Evolutionary conservation across 495 filamentous ascomycete species (phyloP).

Genomic region (Hypoxylon perforatum): DNA sequence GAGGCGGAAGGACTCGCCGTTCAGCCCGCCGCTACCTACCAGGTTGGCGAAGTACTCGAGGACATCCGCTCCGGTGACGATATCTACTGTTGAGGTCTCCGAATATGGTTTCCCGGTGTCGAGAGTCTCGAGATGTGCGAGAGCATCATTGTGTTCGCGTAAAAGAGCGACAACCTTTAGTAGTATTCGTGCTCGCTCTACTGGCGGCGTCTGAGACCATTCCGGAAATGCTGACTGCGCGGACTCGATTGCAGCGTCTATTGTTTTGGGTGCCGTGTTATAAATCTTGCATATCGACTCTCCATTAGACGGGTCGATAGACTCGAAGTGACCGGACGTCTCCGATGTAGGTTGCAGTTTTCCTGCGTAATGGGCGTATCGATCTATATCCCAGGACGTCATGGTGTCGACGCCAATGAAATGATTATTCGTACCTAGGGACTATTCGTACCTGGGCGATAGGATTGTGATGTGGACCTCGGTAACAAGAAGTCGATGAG

Average conservation of each 20-base stretch:
- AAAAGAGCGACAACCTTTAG: conserved; percentile 73
- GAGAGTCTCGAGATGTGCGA: conserved; percentile 74
- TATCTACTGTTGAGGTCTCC: conserved; percentile 80
- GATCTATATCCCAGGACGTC: conserved; percentile 59
- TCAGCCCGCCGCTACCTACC: conserved; percentile 69
- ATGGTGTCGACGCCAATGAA: conserved; percentile 46
- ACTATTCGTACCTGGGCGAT: neutral
- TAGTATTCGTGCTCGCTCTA: conserved; percentile 75
- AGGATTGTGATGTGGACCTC: neutral
- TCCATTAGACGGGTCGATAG: conserved; percentile 75
- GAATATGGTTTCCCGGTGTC: conserved; percentile 81
- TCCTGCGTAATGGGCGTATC: conserved; percentile 76
- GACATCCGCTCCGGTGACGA: conserved; percentile 79
- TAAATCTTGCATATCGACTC: conserved; percentile 72
- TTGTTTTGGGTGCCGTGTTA: conserved; percentile 68
- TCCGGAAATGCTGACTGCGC: conserved; percentile 70
- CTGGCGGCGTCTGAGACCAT: conserved; percentile 73
- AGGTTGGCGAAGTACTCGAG: conserved; percentile 81
- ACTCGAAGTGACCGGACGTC: conserved; percentile 67
- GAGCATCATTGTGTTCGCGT: conserved; percentile 74
- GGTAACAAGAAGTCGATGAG: neutral
- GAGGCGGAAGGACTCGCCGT: conserved; percentile 60
- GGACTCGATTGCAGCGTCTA: conserved; percentile 73
- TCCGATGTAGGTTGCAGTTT: conserved; percentile 67
- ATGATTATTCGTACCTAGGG: conserved; percentile 12